These are phyloP conservation scores for Parathielavia appendiculata DNA, from an alignment of 495 filamentous ascomycete genomes.

Conservation along the genomic window DNA sequence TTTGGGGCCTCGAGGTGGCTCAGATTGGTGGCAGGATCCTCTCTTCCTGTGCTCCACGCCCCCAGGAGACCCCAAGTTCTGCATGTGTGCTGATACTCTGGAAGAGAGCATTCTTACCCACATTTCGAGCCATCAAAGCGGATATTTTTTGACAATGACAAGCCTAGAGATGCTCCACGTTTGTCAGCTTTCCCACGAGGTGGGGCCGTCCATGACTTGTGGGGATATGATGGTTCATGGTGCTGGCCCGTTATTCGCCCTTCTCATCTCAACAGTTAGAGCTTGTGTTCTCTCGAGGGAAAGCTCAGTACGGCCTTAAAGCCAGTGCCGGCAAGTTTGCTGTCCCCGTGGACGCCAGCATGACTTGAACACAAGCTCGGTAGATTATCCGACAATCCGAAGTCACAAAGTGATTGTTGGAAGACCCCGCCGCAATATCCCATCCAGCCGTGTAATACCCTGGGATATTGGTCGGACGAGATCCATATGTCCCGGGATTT, in stretches of 20 bases:
- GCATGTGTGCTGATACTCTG: too few relatives aligned
- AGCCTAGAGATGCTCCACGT: constrained; percentile 1
- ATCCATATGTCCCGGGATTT: constrained; percentile 12
- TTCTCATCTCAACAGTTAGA: constrained; percentile 7
- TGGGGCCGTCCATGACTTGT: neutral
- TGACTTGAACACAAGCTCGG: constrained; percentile 7
- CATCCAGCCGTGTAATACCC: neutral
- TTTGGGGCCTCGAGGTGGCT: too few relatives aligned
- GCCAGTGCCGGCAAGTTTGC: neutral
- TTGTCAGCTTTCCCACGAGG: constrained; percentile 5
- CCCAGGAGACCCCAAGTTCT: too few relatives aligned
- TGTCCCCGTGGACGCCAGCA: neutral
- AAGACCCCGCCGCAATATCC: constrained; percentile 13
- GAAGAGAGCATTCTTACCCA: neutral
- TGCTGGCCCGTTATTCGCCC: neutral
- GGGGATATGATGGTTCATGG: neutral
- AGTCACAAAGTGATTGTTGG: neutral
- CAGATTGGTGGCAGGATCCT: too few relatives aligned
- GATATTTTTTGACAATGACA: constrained; percentile 1
- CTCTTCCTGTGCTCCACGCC: too few relatives aligned
- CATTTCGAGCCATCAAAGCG: neutral
- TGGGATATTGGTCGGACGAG: constrained; percentile 1
- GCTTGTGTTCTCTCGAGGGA: too few relatives aligned
- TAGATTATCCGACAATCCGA: constrained; percentile 4
- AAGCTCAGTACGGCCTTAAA: neutral